Evolutionary conservation across 83 land plant genomes (phyloP), one percentile per base, ranked within the genome.

Genomic region (Thuja plicata): DNA sequence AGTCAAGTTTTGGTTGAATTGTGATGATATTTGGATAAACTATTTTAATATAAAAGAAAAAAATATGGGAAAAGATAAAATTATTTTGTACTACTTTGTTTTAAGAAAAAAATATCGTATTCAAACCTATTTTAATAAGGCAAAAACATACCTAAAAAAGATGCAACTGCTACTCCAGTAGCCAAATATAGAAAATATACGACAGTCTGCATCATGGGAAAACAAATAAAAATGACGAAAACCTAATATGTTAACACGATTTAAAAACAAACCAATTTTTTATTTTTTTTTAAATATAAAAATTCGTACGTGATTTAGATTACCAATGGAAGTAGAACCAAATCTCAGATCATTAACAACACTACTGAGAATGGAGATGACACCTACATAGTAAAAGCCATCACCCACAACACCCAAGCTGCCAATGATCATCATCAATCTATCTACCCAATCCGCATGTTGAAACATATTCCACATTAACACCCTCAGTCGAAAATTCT

Each of bases 391-490:
- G 8, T 92, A 50, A n/a, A 93, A 73, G 2, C 98, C 98, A 89
- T 96, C 97, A 27, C 96, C 97, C 16, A 93, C 89, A 13, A 95
- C 90, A 30, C 97, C 98, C 12, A 96, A 11, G 89, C 93, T 90
- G 13, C 97, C 98, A 7, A 95, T 21, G 32, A 82, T 40, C 97
- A 96, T 96, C 88, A 96, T 37, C 88, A 80, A 62, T 73, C 48
- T 15, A 89, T 96, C 98, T 6, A 88, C 34, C 1, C n/a, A 66
- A 52, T 95, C 97, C 2, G 98, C 94, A 74, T 90, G 93, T 90
- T 90, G 90, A 90, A 96, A 94, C 78, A 95, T 85, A 9, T 86
- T 37, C 40, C 92, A 89, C 8, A 93, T 43, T 3, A 83, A 52
- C 13, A 50, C 13, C 1, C 86, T 43, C 79, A 66, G 32, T 66